Percentiles rank a stretch among this genome's conserved stretches.
phyloP scores from a whole-genome alignment of 2,329 filamentous ascomycete species.

The Paecilomyces fulvus region DNA sequence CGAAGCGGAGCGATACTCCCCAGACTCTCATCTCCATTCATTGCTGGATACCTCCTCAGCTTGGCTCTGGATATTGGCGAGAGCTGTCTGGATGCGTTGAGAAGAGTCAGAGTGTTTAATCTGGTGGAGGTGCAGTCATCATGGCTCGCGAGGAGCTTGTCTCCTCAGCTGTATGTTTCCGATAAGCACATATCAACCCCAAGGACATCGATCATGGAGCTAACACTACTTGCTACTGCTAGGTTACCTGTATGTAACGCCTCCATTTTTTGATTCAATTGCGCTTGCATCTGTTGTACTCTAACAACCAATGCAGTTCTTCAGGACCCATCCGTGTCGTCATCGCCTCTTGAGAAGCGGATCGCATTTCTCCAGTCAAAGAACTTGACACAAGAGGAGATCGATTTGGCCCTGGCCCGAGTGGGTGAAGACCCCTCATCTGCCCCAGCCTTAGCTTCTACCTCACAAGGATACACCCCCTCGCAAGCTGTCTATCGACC shows the following conservation, averaged over 20 bases:
- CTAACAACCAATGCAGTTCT: slow-evolving; percentile 54
- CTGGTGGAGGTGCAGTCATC: slow-evolving; percentile 37
- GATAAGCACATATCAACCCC: slow-evolving; percentile 9
- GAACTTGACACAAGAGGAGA: slow-evolving; percentile 93
- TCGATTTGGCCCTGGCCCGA: slow-evolving; percentile 73
- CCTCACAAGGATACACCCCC: slow-evolving; percentile 41
- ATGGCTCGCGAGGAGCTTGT: slow-evolving; percentile 93
- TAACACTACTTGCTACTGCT: slow-evolving; percentile 14
- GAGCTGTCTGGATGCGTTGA: neutral
- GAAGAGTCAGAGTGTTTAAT: slow-evolving; percentile 1
- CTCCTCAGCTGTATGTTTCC: slow-evolving; percentile 60
- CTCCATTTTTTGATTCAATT: neutral
- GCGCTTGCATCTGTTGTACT: neutral
- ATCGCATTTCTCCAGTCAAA: slow-evolving; percentile 92
- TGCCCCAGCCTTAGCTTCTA: slow-evolving; percentile 35
- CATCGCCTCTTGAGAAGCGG: slow-evolving; percentile 84
- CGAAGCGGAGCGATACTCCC: slow-evolving; percentile 8
- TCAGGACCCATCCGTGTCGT: slow-evolving; percentile 84
- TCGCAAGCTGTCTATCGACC: slow-evolving; percentile 31
- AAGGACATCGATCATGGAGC: slow-evolving; percentile 17
- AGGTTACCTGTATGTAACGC: slow-evolving; percentile 45
- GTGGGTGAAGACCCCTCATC: slow-evolving; percentile 52
- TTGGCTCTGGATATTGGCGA: slow-evolving; percentile 3
- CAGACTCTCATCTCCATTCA: slow-evolving; percentile 10
- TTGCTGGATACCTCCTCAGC: slow-evolving; percentile 7